Conservation (phyloP, 2,329 filamentous ascomycete species). For the Cadophora malorum region DNA sequence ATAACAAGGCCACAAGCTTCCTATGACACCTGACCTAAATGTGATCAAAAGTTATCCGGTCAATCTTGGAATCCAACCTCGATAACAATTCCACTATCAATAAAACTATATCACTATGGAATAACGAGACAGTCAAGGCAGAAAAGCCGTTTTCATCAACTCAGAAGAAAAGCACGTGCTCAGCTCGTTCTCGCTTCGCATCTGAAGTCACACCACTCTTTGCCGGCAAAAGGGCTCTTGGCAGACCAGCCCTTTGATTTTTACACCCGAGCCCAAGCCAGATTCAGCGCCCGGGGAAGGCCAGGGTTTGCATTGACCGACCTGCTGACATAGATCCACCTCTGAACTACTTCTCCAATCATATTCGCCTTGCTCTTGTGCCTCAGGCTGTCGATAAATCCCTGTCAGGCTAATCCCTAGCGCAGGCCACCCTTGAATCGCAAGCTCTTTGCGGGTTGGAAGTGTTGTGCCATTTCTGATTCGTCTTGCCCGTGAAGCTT, state of each 20-base stretch:
- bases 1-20: neutral
- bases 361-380: neutral
- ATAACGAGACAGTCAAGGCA: neutral
- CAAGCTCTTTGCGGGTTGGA: slow-evolving; percentile 5
- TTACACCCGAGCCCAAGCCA: slow-evolving; percentile 8
- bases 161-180: neutral
- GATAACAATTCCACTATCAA: too few relatives aligned
- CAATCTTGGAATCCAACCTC: too few relatives aligned
- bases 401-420: slow-evolving; percentile 15
- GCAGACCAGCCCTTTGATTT: slow-evolving; percentile 7
- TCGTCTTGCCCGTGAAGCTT: slow-evolving; percentile 9
- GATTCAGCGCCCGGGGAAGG: neutral
- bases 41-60: neutral
- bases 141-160: neutral
- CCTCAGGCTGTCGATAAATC: neutral
- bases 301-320: neutral
- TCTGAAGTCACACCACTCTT: neutral
- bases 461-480: slow-evolving; percentile 1
- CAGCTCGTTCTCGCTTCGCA: neutral
- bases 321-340: slow-evolving; percentile 13
- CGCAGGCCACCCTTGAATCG: slow-evolving; percentile 15
- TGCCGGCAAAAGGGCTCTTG: neutral
- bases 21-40: neutral
- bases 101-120: too few relatives aligned
- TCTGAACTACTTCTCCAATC: neutral